Evolutionary conservation across 2,329 filamentous ascomycete species (phyloP), one percentile per base, ranked within the genome.

Genomic region (Zelopaecilomyces penicillatus): DNA sequence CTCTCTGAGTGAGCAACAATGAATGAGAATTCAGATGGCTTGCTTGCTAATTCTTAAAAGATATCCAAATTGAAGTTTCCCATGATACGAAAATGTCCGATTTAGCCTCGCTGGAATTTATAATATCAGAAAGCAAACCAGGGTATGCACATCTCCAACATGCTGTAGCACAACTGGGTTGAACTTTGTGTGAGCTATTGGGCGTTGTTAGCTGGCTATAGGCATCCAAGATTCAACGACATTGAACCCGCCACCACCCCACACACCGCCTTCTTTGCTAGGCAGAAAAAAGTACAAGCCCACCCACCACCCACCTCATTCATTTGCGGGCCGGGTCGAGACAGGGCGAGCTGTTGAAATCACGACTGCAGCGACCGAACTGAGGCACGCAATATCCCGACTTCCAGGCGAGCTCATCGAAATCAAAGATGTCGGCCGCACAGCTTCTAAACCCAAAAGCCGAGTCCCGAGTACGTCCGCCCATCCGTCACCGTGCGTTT

Each of bases 401-500:
- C 36, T 37, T 41, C 40, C 39, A 19, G 37, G 32, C 40, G 37
- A 48, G 39, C 37, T 37, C 36, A 39, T 28, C 39, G n/a, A 29
- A 5, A 43, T 48, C 56, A 65, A 50, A 42, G 19, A 97, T 97
- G 93, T 97, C 90, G 71, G 93, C 93, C 58, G 90, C 93, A 63
- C 91, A 97, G 74, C 83, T 98, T 62, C 84, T 98, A 55, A 98
- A 98, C 70, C 93, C 93, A 51, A 98, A 98, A 76, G 93, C 93
- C 62, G 93, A 98, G 75, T 96, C 90, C 59, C 83, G 93, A 71
- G 89, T 94, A 76, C 60, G 85, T 73, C 50, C 53, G 48, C 52
- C 28, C 36, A 30, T 36, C 29, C 31, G 30, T 37, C 30, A 4
- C 30, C 8, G 43, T 42, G 30, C 30, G 31, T 44, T 41, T 28